phyloP scores from a whole-genome alignment of 1,139 yeast species.

The Entelexis paramagnoliae region DNA sequence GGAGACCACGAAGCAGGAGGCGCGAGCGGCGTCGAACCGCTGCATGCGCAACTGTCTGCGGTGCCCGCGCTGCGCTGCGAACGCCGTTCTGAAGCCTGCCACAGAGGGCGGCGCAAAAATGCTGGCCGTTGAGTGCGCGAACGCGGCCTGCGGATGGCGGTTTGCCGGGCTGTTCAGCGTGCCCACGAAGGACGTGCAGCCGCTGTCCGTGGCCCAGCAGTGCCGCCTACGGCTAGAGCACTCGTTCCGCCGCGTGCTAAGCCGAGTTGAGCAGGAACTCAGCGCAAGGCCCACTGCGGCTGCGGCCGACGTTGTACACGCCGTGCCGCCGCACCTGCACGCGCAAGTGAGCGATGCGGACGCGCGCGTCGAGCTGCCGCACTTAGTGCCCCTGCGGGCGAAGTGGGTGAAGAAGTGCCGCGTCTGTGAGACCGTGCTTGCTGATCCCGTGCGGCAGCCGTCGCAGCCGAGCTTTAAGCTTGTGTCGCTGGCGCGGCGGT shows the following conservation, averaged over 20 bases:
- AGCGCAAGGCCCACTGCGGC: background rate
- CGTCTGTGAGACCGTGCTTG: slow-evolving; percentile 27
- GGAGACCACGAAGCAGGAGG: slow-evolving; percentile 19
- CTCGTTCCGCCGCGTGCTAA: background rate
- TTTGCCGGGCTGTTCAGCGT: slow-evolving; percentile 1
- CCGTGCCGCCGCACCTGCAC: background rate
- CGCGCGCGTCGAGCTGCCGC: slow-evolving; percentile 21
- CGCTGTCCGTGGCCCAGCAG: slow-evolving; percentile 13
- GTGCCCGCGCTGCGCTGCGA: slow-evolving; percentile 23
- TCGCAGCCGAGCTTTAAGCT: slow-evolving; percentile 25
- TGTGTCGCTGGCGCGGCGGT: slow-evolving; percentile 26
- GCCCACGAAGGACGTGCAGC: slow-evolving; percentile 4
- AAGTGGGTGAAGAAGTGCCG: slow-evolving; percentile 27
- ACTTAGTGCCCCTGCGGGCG: slow-evolving; percentile 24
- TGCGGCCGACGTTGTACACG: background rate
- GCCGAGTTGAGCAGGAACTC: background rate
- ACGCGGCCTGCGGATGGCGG: slow-evolving; percentile 14
- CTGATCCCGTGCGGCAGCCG: slow-evolving; percentile 29
- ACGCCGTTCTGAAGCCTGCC: background rate
- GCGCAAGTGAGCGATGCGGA: background rate
- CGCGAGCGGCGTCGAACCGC: slow-evolving; percentile 14
- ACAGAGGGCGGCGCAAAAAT: background rate
- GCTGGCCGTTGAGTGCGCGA: slow-evolving; percentile 14
- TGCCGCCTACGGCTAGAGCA: background rate
- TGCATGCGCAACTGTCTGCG: slow-evolving; percentile 24